Evolutionary conservation across 176 grass and related monocot genomes (phyloP), one percentile per base, ranked within the genome.

Genomic region (Areca catechu): DNA sequence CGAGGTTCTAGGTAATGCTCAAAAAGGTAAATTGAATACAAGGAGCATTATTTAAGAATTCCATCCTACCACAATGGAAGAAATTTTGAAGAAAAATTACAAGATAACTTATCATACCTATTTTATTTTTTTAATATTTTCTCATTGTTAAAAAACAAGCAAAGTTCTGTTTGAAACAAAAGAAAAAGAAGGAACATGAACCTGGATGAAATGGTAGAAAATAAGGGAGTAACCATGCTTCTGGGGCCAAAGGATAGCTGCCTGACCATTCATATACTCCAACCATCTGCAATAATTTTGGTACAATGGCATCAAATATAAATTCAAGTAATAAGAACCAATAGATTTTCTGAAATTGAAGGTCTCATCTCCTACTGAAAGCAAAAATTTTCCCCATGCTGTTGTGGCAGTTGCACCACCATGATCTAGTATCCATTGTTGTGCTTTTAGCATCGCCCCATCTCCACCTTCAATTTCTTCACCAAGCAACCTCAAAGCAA

Each of bases 191-290:
- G 51, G 34, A 69, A 49, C 47, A 56, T 52, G 7, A 69, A 86
- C 88, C 88, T 74, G 76, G 88, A 58, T 86, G 79, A 67, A 92
- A 77, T 18, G 88, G 88, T 53, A 92, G 52, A 16, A 83, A 72
- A 0, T 75, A 80, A 67, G 88, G 88, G 34, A 92, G 79, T 68
- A 85, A 76, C 24, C 76, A 86, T 18, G 86, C 18, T 55, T 92
- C 83, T 27, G 88, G 88, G 4, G 76, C 76, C 15, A 83, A 80
- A 15, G 88, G 83, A 27, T 92, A 86, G 17, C 80, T 61, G 61
- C 88, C 88, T 20, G 79, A 86, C 88, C 88, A 92, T 74, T 92
- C 83, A 57, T 68, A 86, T 77, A 71, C 73, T 58, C 88, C 83
- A 69, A 92, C 79, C 1, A 92, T 72, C 88, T 92, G 76, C 54